Conservation (phyloP, 148 eudicot genomes). For the Tetragonia tetragonoides region DNA sequence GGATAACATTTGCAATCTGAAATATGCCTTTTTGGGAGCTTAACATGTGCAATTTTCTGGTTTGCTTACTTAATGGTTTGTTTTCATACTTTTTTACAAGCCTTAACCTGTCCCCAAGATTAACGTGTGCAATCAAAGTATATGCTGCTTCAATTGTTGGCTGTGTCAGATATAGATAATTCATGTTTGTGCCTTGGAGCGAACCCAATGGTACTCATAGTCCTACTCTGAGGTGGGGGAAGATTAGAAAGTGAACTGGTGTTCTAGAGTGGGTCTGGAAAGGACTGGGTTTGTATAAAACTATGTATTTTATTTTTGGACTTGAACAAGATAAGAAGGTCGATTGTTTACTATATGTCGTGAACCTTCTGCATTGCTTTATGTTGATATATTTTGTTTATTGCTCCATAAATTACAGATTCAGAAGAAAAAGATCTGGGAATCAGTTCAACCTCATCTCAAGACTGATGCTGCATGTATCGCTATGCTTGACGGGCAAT, state of each 20-base stretch:
- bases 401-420: slow-evolving; percentile 42
- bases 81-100: too few species aligned
- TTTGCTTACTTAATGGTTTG: too few species aligned
- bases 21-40: not conserved
- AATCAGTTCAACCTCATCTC: slow-evolving; percentile 83
- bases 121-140: not conserved
- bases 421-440: slow-evolving; percentile 98
- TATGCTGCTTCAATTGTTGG: not conserved
- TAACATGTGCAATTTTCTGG: not conserved
- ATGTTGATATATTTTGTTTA: not conserved
- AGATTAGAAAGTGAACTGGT: not conserved
- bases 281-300: too few species aligned
- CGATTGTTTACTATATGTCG: not conserved
- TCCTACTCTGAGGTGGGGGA: not conserved
- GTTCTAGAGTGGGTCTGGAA: not conserved
- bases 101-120: too few species aligned
- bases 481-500: slow-evolving; percentile 54
- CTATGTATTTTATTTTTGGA: not conserved
- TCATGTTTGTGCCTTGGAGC: not conserved
- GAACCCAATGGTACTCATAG: too few species aligned
- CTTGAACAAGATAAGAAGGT: not conserved
- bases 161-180: too few species aligned
- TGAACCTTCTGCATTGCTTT: not conserved
- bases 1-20: not conserved
- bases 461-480: slow-evolving; percentile 65